These are phyloP conservation scores for Eudorina sp. DNA, from an alignment of 139 green algal genomes.

Conservation along the genomic window DNA sequence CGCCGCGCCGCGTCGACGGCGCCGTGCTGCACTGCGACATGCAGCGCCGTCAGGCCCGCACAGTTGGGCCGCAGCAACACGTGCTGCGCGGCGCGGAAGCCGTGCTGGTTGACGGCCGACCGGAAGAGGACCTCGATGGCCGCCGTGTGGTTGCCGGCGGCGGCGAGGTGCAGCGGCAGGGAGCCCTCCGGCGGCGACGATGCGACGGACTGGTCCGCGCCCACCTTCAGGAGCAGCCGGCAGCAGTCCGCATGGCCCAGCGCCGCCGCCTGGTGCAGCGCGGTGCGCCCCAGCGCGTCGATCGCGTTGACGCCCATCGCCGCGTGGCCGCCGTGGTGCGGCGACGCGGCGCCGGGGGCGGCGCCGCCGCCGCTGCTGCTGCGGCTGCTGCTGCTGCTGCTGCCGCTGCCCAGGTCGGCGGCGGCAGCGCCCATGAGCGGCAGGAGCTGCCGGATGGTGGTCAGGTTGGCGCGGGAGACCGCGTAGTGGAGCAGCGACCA, in stretches of 20 bases:
- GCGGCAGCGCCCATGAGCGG: background rate
- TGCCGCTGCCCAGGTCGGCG: background rate
- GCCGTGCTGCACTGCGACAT: constrained; percentile 20
- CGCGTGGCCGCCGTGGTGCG: background rate
- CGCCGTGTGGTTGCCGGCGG: constrained; percentile 17
- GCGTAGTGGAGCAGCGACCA: constrained; percentile 39
- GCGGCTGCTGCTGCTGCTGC: constrained; percentile 1
- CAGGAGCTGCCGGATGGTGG: constrained; percentile 15
- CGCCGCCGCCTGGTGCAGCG: constrained; percentile 4
- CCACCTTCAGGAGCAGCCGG: constrained; percentile 30
- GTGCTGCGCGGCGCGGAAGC: constrained; percentile 28
- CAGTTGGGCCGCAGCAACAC: constrained; percentile 26
- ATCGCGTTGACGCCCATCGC: background rate
- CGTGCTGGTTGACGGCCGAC: background rate
- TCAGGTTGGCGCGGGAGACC: background rate
- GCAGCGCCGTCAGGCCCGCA: constrained; percentile 14
- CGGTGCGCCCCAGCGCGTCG: background rate
- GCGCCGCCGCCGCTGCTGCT: background rate
- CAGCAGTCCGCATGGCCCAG: constrained; percentile 22
- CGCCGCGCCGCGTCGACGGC: constrained; percentile 14
- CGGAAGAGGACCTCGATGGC: constrained; percentile 19
- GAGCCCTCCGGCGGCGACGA: constrained; percentile 17
- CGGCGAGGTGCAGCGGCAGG: constrained; percentile 37
- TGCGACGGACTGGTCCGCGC: background rate
- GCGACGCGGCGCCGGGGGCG: background rate